These are phyloP conservation scores for Haematococcus sp. DNA, from an alignment of 139 green algal species.

Conservation along the genomic window DNA sequence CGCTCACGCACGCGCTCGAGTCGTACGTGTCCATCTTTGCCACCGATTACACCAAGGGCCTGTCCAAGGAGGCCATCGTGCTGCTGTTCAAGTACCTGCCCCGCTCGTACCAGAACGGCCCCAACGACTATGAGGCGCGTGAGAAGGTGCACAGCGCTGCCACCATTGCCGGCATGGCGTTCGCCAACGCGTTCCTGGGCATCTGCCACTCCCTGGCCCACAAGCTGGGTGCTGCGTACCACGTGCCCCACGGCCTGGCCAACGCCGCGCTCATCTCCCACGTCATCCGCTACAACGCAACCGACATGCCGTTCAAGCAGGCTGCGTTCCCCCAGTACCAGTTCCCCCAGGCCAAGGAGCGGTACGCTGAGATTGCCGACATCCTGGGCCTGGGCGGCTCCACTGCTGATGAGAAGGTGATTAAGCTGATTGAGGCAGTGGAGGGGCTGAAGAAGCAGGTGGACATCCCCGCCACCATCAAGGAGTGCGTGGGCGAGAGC, in stretches of 20 bases:
- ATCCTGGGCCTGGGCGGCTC: slow-evolving; percentile 52
- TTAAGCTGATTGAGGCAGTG: slow-evolving; percentile 59
- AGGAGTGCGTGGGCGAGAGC: slow-evolving; percentile 38
- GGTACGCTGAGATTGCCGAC: slow-evolving; percentile 59
- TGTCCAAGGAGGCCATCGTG: slow-evolving; percentile 52
- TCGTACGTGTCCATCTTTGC: slow-evolving; percentile 59
- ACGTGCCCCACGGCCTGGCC: slow-evolving; percentile 67
- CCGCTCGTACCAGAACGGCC: slow-evolving; percentile 45
- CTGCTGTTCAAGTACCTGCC: slow-evolving; percentile 65
- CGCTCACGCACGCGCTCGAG: slow-evolving; percentile 69
- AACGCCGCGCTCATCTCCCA: slow-evolving; percentile 69
- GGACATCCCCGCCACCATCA: slow-evolving; percentile 55
- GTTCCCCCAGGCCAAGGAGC: slow-evolving; percentile 42
- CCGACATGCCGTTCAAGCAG: slow-evolving; percentile 64
- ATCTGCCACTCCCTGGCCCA: slow-evolving; percentile 72
- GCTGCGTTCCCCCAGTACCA: slow-evolving; percentile 72
- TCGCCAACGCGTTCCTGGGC: slow-evolving; percentile 76
- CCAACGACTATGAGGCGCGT: slow-evolving; percentile 51
- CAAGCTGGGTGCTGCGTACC: slow-evolving; percentile 53
- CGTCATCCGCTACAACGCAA: slow-evolving; percentile 72
- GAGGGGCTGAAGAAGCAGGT: slow-evolving; percentile 63
- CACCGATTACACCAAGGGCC: slow-evolving; percentile 65
- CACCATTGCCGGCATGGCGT: slow-evolving; percentile 77
- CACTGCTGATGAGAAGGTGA: slow-evolving; percentile 49
- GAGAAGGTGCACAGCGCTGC: slow-evolving; percentile 71